Evolutionary conservation across 169 alveolate genomes (phyloP), one percentile per base, ranked within the genome.

Genomic region (Toxoplasma gondii): DNA sequence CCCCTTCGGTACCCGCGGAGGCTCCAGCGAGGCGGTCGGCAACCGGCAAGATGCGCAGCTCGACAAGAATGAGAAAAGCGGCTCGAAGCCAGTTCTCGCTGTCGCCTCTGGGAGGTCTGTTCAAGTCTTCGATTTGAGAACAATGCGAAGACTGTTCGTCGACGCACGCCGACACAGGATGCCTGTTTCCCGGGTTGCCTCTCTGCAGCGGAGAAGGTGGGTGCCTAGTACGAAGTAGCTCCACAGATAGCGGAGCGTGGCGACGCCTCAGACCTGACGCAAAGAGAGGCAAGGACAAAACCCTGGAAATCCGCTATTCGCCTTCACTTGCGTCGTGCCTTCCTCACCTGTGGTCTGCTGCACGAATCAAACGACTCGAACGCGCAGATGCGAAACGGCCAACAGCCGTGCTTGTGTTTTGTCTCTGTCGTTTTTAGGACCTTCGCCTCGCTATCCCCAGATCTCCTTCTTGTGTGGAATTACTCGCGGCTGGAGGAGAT

Each of bases 401-500:
- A 49, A 12, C 4, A 7, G 58, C 58, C 58, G 12, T 12, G 58
- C 22, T 12, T 49, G 58, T 7, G 58, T 49, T 49, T 49, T 49
- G 58, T 12, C 22, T 49, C 58, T 49, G 22, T 12, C 12, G 27
- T 10, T 78, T 19, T 17, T 67, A 82, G 90, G 53, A 82, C 90
- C 36, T 82, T 39, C 69, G 69, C 64, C 67, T 82, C 90, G 31
- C 67, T 82, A 1, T 82, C 90, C 24, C 67, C 90, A 31, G 90
- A 82, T 82, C 90, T 41, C 12, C 67, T 82, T 27, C 90, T 82
- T 10, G 44, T 82, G 69, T 82, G 90, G 90, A 82, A 2, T 16
- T 82, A 43, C 24, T 41, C 90, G 38, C 67, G 5, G n/a, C 90
- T 41, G 38, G 69, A 82, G 17, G 90, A 43, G 54, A 16, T 82